Evolutionary conservation across 2,329 filamentous ascomycete genomes (phyloP), one percentile per base, ranked within the genome.

Genomic region (Aspergillus latus): DNA sequence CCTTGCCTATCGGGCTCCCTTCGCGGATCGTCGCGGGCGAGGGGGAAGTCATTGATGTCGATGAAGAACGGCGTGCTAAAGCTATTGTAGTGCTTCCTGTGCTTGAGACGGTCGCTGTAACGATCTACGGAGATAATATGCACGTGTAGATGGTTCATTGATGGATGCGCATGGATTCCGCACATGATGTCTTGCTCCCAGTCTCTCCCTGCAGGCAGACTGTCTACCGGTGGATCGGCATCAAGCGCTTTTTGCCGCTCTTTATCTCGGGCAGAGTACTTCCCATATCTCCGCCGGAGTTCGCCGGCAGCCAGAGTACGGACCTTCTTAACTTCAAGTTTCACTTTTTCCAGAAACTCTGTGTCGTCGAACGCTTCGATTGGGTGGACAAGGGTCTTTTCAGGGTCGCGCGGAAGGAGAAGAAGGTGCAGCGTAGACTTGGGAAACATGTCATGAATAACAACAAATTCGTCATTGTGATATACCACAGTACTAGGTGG

Each of bases 111-210:
- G 9, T 83, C 81, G 37, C 88, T 91, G 65, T 85, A 81, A 80
- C 90, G 88, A 70, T 99, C 94, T 15, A 84, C 79, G 39, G 89
- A 90, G 56, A 97, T 75, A 30, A 97, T 85, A 72, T 99, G 94
- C 3, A 97, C 80, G 74, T 99, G 94, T 53, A 97, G 71, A 71
- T 97, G 91, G 61, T 84, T 87, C 94, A 99, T 97, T 54, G 88
- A 92, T 2, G 94, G 94, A 63, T 88, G 85, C 2, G 90, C 88
- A 75, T 99, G 94, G 6, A 96, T 83, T 11, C 94, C 94, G 16
- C 86, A 82, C 49, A 84, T 82, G 48, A 97, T 81, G 28, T 95
- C 90, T 10, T 78, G 76, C 40, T 78, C 74, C 90, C 92, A 97
- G 74, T 97, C 86, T 26, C 93, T 82, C 0, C 92, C 92, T 0